These are phyloP conservation scores for Phycomyces blakesleeanus DNA, from an alignment of 192 early-diverging fungal genomes.

Conservation along the genomic window DNA sequence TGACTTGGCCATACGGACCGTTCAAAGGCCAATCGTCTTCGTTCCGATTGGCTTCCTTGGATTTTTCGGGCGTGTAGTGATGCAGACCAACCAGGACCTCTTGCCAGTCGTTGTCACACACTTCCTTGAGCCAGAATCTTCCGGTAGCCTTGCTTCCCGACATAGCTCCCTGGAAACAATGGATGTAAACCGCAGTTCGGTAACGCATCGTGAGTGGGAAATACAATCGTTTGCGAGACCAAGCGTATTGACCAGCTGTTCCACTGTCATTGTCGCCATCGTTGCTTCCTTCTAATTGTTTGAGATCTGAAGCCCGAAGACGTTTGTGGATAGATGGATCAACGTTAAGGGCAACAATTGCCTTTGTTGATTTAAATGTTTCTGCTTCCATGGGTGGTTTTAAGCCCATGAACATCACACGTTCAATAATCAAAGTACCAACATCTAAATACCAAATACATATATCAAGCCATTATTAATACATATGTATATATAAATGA, in stretches of 20 bases:
- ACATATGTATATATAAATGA: too few relatives aligned
- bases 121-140: conserved; percentile 15
- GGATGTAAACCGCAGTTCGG: conserved; percentile 25
- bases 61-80: background rate
- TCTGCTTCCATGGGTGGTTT: conserved; percentile 6
- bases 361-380: conserved; percentile 2
- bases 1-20: conserved; percentile 14
- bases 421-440: conserved; percentile 25
- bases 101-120: conserved; percentile 19
- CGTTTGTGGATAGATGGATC: conserved; percentile 18
- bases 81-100: conserved; percentile 19
- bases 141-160: conserved; percentile 8
- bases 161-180: conserved; percentile 5
- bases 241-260: conserved; percentile 5
- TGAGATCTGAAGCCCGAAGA: conserved; percentile 12
- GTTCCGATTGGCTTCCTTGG: conserved; percentile 25
- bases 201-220: conserved; percentile 30
- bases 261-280: background rate
- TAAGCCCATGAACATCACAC: conserved; percentile 7
- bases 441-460: conserved; percentile 8
- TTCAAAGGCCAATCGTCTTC: conserved; percentile 14
- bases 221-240: conserved; percentile 17
- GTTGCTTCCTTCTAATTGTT: background rate
- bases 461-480: too few relatives aligned
- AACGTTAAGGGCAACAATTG: conserved; percentile 16